A percentile compares a stretch with the other conserved stretches of the same genome.
phyloP scores from a whole-genome alignment of 441 rosid genomes.

The Capsella rubella region DNA sequence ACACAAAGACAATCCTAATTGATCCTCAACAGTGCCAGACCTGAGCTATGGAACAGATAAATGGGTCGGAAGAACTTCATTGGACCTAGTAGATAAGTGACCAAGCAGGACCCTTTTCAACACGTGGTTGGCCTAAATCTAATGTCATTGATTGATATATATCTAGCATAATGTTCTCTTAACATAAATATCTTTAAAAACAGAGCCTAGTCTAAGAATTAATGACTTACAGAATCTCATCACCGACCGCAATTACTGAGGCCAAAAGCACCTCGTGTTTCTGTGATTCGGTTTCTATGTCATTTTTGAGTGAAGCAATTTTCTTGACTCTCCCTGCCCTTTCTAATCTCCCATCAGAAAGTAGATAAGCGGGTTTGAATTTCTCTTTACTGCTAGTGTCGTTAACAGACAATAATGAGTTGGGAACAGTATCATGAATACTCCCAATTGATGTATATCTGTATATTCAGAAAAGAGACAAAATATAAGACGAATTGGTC shows the following conservation, averaged over 20 bases:
- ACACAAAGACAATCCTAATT: constrained; percentile 73
- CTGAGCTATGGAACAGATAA: constrained; percentile 98
- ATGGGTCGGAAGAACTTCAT: constrained; percentile 43
- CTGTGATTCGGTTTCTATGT: constrained; percentile 50
- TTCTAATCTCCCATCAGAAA: constrained; percentile 95
- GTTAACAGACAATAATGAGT: constrained; percentile 65
- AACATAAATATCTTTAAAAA: not conserved
- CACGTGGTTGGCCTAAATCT: constrained; percentile 19
- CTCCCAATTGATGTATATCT: constrained; percentile 99
- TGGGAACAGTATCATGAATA: constrained; percentile 92
- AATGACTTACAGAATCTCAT: constrained; percentile 96
- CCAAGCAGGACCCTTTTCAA: constrained; percentile 16
- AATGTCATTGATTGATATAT: constrained; percentile 8
- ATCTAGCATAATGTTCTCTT: constrained; percentile 17
- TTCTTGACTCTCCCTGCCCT: constrained; percentile 94
- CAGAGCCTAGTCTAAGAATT: constrained; percentile 25
- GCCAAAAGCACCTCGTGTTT: constrained; percentile 63
- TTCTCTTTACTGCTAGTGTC: constrained; percentile 59
- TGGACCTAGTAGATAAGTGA: constrained; percentile 25
- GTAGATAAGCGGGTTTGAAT: constrained; percentile 96
- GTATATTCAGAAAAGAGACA: constrained; percentile 37
- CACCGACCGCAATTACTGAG: constrained; percentile 85
- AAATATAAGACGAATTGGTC: constrained; percentile 18
- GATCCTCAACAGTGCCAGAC: constrained; percentile 94
- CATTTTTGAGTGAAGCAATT: constrained; percentile 49